Conservation (phyloP, 306 rosid species). For the Pyrus betulifolia region DNA sequence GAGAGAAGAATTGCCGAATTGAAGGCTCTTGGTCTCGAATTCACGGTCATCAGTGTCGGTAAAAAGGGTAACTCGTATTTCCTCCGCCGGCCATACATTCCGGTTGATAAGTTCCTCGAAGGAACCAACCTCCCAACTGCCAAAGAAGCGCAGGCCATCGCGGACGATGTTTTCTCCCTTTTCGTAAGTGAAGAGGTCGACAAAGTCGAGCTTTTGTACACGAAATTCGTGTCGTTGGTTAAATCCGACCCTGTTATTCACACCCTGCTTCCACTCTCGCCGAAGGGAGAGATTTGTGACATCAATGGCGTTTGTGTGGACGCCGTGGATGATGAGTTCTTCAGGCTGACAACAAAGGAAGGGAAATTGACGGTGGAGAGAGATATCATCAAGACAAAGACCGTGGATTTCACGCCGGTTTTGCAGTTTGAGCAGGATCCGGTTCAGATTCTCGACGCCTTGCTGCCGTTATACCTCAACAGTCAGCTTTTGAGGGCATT, state of each 20-base stretch:
- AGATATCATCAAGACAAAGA: constrained; percentile 43
- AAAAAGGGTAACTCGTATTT: constrained; percentile 81
- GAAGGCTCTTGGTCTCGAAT: constrained; percentile 55
- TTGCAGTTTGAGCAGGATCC: constrained; percentile 92
- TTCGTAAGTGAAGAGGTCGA: constrained; percentile 83
- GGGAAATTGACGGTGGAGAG: constrained; percentile 81
- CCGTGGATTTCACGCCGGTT: constrained; percentile 52
- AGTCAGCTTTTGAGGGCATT: constrained; percentile 83
- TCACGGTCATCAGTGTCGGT: constrained; percentile 66
- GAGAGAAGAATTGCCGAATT: constrained; percentile 56
- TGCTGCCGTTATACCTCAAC: constrained; percentile 75
- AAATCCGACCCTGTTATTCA: constrained; percentile 73
- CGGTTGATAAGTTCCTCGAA: constrained; percentile 66
- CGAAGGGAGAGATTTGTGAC: constrained; percentile 87
- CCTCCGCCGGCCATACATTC: constrained; percentile 68
- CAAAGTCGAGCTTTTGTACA: constrained; percentile 78
- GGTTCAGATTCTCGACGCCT: constrained; percentile 85
- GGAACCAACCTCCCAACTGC: constrained; percentile 65
- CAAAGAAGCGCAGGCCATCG: constrained; percentile 89
- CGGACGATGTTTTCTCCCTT: constrained; percentile 79
- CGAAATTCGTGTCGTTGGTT: constrained; percentile 76
- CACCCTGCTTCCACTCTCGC: constrained; percentile 83
- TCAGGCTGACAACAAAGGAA: constrained; percentile 77
- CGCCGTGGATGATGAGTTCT: constrained; percentile 84
- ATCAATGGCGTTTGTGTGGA: constrained; percentile 73